These are phyloP conservation scores for Furcasterigmium furcatum DNA, from an alignment of 2,329 filamentous ascomycete species.

Conservation along the genomic window DNA sequence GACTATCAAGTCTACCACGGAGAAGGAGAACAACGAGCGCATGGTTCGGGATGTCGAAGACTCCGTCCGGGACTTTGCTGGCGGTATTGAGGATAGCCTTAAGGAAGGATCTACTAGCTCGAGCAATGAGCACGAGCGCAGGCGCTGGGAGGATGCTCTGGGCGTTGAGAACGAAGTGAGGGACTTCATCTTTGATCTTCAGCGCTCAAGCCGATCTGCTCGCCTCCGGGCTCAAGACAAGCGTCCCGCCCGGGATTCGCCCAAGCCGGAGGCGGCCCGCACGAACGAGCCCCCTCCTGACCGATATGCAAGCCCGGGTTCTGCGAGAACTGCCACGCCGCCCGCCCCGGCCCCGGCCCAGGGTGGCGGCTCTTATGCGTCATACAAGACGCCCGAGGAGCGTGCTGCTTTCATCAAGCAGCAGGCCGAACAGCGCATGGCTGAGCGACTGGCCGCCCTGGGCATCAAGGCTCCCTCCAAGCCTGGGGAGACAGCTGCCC, in stretches of 20 bases:
- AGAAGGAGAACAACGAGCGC: constrained; percentile 90
- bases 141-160: constrained; percentile 92
- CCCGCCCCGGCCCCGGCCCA: constrained; percentile 40
- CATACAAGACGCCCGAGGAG: constrained; percentile 89
- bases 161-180: constrained; percentile 96
- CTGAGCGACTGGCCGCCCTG: constrained; percentile 88
- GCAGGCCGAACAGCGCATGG: constrained; percentile 95
- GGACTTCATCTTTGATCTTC: constrained; percentile 96
- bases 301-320: constrained; percentile 33
- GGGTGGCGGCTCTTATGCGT: constrained; percentile 67
- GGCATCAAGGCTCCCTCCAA: constrained; percentile 84
- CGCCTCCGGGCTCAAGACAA: constrained; percentile 62
- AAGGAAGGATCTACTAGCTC: constrained; percentile 76
- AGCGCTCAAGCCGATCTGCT: constrained; percentile 77
- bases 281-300: not conserved
- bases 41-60: constrained; percentile 98
- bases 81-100: constrained; percentile 79
- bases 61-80: constrained; percentile 84
- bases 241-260: constrained; percentile 38
- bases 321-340: constrained; percentile 53
- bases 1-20: constrained; percentile 72
- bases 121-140: constrained; percentile 81
- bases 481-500: constrained; percentile 73
- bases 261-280: constrained; percentile 37
- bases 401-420: constrained; percentile 95